Percentiles rank a stretch among this genome's conserved stretches.
Evolutionary conservation across 1,284 basidiomycete genomes (phyloP).

Genomic region (Lentinula novae-zelandiae): DNA sequence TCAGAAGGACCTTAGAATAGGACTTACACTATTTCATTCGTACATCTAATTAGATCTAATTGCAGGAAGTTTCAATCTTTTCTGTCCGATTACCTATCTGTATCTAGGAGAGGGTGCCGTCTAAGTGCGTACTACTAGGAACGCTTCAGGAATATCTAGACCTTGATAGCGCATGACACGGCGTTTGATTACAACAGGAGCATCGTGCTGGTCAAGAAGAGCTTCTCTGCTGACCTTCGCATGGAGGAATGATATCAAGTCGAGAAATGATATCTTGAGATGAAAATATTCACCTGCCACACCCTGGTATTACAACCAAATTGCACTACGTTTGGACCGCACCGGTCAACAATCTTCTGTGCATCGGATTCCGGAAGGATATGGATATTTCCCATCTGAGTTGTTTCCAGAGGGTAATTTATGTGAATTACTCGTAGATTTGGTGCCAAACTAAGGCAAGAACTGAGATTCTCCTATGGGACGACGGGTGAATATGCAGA

Average conservation of each 20-base stretch:
- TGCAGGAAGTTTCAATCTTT: background rate
- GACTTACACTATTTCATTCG: too few relatives aligned
- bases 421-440: constrained; percentile 48
- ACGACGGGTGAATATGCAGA: background rate
- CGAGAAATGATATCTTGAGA: background rate
- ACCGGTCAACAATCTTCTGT: constrained; percentile 34
- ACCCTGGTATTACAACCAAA: constrained; percentile 51
- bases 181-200: constrained; percentile 31
- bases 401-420: constrained; percentile 40
- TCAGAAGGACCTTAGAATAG: background rate
- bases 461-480: constrained; percentile 35
- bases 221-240: constrained; percentile 47
- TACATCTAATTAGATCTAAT: too few relatives aligned
- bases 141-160: constrained; percentile 67
- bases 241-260: background rate
- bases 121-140: constrained; percentile 60
- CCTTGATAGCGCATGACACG: constrained; percentile 52
- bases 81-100: background rate
- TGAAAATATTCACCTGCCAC: constrained; percentile 32
- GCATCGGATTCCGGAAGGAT: constrained; percentile 31
- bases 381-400: constrained; percentile 20
- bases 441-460: constrained; percentile 32
- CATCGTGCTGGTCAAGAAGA: constrained; percentile 31
- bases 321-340: constrained; percentile 38
- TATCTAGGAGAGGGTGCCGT: too few relatives aligned